These are phyloP conservation scores for Sporobolomyces pararoseus DNA, from an alignment of 768 basidiomycete species.

Conservation along the genomic window DNA sequence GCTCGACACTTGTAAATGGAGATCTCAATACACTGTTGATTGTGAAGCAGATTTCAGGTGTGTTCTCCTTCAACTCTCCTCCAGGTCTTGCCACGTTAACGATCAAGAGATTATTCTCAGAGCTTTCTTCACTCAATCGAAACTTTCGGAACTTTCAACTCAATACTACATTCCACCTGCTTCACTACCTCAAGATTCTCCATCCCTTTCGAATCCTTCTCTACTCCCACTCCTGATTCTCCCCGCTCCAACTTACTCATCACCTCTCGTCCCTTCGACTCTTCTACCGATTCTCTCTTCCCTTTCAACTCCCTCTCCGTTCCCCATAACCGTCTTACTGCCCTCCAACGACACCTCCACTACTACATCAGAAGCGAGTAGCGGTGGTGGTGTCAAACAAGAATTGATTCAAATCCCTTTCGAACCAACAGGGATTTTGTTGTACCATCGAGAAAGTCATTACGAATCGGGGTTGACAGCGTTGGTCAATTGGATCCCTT, in stretches of 20 bases:
- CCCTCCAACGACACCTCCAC: not conserved
- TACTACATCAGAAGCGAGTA: not conserved
- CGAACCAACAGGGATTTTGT: conserved; percentile 15
- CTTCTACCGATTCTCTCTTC: conserved; percentile 1
- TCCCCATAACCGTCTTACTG: not conserved
- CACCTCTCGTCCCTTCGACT: conserved; percentile 1
- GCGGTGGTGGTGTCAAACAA: not conserved
- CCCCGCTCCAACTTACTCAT: not conserved
- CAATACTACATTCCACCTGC: conserved; percentile 10
- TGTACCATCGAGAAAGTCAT: conserved; percentile 27
- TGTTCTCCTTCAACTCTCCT: not conserved
- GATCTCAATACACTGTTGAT: conserved; percentile 16
- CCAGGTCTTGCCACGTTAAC: not conserved
- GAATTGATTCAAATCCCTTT: conserved; percentile 1
- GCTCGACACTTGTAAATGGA: conserved; percentile 36
- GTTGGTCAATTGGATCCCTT: conserved; percentile 33
- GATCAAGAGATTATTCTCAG: not conserved
- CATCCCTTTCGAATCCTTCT: not conserved
- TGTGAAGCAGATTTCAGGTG: conserved; percentile 30
- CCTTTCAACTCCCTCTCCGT: conserved; percentile 4
- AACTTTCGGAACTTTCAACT: conserved; percentile 32
- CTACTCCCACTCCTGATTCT: conserved; percentile 12
- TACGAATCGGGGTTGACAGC: conserved; percentile 33
- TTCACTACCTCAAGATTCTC: not conserved
- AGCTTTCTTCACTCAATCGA: conserved; percentile 37